phyloP scores from a whole-genome alignment of 768 basidiomycete genomes.

The Phylloporus rhodoxanthus region DNA sequence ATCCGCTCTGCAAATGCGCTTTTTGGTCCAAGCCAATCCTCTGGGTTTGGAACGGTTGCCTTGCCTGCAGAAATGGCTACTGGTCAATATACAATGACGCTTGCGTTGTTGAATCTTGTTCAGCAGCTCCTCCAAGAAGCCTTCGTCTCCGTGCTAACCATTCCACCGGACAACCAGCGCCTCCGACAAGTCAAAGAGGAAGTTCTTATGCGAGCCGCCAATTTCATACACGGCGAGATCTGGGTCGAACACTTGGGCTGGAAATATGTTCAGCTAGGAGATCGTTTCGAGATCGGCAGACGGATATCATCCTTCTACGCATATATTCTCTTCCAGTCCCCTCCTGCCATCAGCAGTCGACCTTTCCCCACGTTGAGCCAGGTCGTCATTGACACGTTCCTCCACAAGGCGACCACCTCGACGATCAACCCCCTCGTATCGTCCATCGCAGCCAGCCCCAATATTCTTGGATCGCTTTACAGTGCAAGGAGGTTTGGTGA shows the following conservation, averaged over 20 bases:
- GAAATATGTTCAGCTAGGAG: constrained; percentile 78
- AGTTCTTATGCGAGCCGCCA: constrained; percentile 69
- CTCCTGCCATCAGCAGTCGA: constrained; percentile 46
- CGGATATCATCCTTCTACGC: constrained; percentile 62
- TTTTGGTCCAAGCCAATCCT: constrained; percentile 56
- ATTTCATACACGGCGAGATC: constrained; percentile 78
- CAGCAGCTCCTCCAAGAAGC: constrained; percentile 73
- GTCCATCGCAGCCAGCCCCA: constrained; percentile 55
- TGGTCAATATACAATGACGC: constrained; percentile 77
- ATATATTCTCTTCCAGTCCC: constrained; percentile 57
- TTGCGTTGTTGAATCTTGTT: constrained; percentile 71
- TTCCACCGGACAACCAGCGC: constrained; percentile 51
- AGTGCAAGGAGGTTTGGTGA: constrained; percentile 63
- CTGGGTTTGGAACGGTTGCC: constrained; percentile 58
- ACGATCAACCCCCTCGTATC: constrained; percentile 78
- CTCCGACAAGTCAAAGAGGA: constrained; percentile 76
- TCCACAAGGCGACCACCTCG: constrained; percentile 70
- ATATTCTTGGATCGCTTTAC: constrained; percentile 55
- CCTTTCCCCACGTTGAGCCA: constrained; percentile 60
- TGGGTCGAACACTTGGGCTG: constrained; percentile 84
- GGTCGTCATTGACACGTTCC: constrained; percentile 61
- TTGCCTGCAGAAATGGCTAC: constrained; percentile 64
- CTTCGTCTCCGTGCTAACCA: constrained; percentile 42
- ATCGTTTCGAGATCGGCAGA: constrained; percentile 77
- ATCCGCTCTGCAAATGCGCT: constrained; percentile 73